A percentile compares a stretch with the other conserved stretches of the same genome.
Evolutionary conservation across 108 stramenopile species (phyloP).

Genomic region (Cyclotella sp.): DNA sequence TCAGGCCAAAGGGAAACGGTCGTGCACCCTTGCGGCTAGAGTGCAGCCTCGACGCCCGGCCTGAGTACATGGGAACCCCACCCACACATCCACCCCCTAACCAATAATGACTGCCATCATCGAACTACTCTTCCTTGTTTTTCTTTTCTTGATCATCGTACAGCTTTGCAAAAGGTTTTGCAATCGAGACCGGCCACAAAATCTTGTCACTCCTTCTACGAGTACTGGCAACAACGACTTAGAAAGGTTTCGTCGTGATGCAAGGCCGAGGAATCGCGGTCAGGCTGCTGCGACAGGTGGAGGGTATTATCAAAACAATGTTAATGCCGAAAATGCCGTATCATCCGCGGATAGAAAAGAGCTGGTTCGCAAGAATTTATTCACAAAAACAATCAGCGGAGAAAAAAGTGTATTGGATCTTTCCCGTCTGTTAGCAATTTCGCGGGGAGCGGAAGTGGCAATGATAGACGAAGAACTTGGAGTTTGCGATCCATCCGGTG

Average conservation of each 20-base stretch:
- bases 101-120: neutral
- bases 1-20: no score
- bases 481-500: neutral
- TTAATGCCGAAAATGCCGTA: neutral
- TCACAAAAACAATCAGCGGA: constrained; percentile 26
- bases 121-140: neutral
- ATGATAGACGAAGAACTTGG: constrained; percentile 32
- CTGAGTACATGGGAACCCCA: neutral
- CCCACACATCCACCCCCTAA: neutral
- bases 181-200: neutral
- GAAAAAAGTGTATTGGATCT: constrained; percentile 50
- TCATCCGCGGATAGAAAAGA: constrained; percentile 18
- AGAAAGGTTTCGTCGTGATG: neutral
- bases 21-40: no score
- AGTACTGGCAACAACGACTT: neutral
- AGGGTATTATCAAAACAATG: neutral
- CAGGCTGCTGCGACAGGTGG: neutral
- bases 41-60: no score
- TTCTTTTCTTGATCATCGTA: neutral
- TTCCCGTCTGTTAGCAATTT: constrained; percentile 34
- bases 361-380: constrained; percentile 49
- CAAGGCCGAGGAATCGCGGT: neutral
- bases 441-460: constrained; percentile 14
- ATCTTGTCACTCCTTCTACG: neutral
- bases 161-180: neutral